Evolutionary conservation across 139 green algal species (phyloP).

Genomic region (Zygnema cylindricum): DNA sequence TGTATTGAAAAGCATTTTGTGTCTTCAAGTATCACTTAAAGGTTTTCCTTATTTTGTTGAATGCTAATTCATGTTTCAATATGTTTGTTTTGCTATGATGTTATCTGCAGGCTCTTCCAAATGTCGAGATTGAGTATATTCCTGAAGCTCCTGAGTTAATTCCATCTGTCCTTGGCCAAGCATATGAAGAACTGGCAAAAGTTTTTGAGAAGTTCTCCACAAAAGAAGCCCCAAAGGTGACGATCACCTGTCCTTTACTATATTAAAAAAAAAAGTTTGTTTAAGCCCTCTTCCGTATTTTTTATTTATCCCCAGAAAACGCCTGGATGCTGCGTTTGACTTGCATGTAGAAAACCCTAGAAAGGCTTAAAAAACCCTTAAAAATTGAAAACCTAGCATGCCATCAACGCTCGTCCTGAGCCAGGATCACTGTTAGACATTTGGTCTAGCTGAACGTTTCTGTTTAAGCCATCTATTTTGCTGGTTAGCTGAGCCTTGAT

Average conservation of each 20-base stretch:
- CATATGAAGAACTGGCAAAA: constrained; percentile 52
- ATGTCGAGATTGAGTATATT: constrained; percentile 53
- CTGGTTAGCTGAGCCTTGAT: too few relatives aligned
- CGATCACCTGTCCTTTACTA: not conserved
- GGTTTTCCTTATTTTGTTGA: not conserved
- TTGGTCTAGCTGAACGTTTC: too few relatives aligned
- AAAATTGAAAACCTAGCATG: too few relatives aligned
- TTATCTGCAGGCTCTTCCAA: constrained; percentile 5
- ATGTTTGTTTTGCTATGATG: not conserved
- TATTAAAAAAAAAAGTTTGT: constrained; percentile 8
- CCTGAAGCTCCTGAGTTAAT: constrained; percentile 9
- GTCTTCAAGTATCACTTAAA: not conserved
- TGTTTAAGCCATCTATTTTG: too few relatives aligned
- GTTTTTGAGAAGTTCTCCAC: constrained; percentile 58
- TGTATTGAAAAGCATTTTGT: not conserved
- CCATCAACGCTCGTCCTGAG: too few relatives aligned
- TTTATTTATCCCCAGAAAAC: too few relatives aligned
- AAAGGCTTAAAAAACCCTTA: too few relatives aligned
- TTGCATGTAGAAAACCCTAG: too few relatives aligned
- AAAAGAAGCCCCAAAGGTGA: constrained; percentile 24
- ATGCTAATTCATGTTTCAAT: not conserved
- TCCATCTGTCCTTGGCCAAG: not conserved
- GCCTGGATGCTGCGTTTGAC: too few relatives aligned
- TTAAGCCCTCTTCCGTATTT: constrained; percentile 16
- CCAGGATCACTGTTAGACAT: too few relatives aligned